Base-by-base conservation (phyloP, 352 stramenopile genomes). In the Phytophthora syringae region DNA sequence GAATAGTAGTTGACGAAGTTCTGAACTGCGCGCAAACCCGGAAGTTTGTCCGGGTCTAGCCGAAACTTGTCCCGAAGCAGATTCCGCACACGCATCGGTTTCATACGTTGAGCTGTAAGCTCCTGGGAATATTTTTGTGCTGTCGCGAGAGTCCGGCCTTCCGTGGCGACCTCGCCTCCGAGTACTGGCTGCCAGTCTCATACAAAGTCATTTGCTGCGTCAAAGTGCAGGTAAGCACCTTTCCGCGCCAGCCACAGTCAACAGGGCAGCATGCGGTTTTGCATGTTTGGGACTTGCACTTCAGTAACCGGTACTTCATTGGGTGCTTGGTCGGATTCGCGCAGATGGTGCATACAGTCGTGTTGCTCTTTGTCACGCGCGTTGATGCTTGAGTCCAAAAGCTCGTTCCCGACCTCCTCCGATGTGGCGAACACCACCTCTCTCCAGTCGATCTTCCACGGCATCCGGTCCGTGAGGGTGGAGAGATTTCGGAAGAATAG, bases 1-100 rank as follows among this genome's bases (percentile, higher is more conserved):
- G 54, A 43, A 48, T 62, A 53, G 32, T 62, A 51, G 21, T 53
- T 62, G 21, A 18, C 44, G 24, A 37, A 49, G 28, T 54, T 48
- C n/a, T 62, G 54, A 34, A 62, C 44, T 7, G 28, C 18, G 9
- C 28, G n/a, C 28, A 54, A 42, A 10, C 48, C 27, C 4, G 48
- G 48, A 40, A 54, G 9, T 25, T 5, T 28, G 3, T 16, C 47
- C 9, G 15, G 16, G 5, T 54, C 47, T 15, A 54, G 39, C 16
- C 47, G 25, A 40, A 54, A 54, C 28, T 25, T 54, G 24, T 13
- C 27, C 28, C 47, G 47, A 11, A 30, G 28, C 12, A 28, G 7
- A 54, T 54, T 54, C 7, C 47, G 47, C 12, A 54, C 27, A 5
- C 47, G 47, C 28, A 42, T 27, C 2, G 47, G 47, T 9, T 28